Conservation (phyloP, 2,329 filamentous ascomycete genomes). For the Clarireedia homoeocarpa region DNA sequence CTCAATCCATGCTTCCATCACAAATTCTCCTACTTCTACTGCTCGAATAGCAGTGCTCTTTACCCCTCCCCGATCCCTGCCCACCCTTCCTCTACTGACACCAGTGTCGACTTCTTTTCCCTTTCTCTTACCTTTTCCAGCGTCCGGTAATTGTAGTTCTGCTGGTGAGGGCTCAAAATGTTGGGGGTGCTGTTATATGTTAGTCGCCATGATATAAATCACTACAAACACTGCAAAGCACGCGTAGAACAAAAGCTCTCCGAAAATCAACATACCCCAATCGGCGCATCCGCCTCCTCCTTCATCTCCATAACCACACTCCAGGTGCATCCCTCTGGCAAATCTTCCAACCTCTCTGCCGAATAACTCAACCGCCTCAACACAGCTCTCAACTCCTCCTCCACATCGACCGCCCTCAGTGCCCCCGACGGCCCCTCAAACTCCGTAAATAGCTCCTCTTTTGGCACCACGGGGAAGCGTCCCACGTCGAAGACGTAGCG, state of each 20-base stretch:
- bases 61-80: slow-evolving; percentile 39
- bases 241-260: slow-evolving; percentile 30
- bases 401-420: slow-evolving; percentile 52
- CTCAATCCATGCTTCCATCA: slow-evolving; percentile 64
- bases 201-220: slow-evolving; percentile 15
- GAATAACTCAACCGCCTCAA: slow-evolving; percentile 55
- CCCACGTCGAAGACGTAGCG: slow-evolving; percentile 36
- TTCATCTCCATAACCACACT: slow-evolving; percentile 68
- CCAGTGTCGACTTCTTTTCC: background rate
- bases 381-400: slow-evolving; percentile 64
- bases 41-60: slow-evolving; percentile 53
- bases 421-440: slow-evolving; percentile 25
- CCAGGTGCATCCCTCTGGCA: slow-evolving; percentile 63
- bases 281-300: slow-evolving; percentile 48
- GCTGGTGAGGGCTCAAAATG: background rate
- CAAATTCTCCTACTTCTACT: slow-evolving; percentile 57
- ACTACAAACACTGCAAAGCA: slow-evolving; percentile 48
- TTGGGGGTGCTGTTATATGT: background rate
- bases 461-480: slow-evolving; percentile 31
- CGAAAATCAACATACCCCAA: slow-evolving; percentile 39
- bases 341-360: slow-evolving; percentile 44
- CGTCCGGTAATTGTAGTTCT: background rate
- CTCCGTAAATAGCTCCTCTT: slow-evolving; percentile 30
- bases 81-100: slow-evolving; percentile 26
- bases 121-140: background rate